Percentiles rank a stretch among this genome's conserved stretches.
Conservation (phyloP, 192 early-diverging fungal genomes). For the Phlyctochytrium bullatum region DNA sequence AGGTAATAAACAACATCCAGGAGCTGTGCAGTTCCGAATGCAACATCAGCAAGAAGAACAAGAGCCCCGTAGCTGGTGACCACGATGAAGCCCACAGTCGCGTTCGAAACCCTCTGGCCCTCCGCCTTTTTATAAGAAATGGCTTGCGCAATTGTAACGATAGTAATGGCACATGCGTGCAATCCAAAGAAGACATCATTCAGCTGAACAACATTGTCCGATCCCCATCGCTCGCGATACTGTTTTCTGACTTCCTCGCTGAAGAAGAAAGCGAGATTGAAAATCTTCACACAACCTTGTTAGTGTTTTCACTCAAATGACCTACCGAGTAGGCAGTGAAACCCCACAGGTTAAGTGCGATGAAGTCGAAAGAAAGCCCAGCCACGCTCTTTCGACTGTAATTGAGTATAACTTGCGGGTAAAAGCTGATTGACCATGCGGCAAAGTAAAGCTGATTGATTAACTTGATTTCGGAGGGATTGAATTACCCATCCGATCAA, state of each 20-base stretch:
- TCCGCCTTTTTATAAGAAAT: conserved; percentile 18
- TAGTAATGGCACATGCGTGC: conserved; percentile 67
- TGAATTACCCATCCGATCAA: no score
- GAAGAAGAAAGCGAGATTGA: conserved; percentile 75
- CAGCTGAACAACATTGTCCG: conserved; percentile 66
- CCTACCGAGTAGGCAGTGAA: conserved; percentile 79
- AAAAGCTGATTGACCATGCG: conserved; percentile 88
- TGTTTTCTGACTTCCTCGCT: conserved; percentile 63
- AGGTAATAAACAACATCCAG: conserved; percentile 68
- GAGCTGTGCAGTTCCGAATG: neutral
- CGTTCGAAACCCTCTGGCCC: conserved; percentile 42
- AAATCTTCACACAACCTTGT: conserved; percentile 43
- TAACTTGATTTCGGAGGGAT: no score
- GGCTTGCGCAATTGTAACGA: conserved; percentile 26
- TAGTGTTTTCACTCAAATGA: neutral
- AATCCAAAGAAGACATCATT: conserved; percentile 87
- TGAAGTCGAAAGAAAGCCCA: conserved; percentile 88
- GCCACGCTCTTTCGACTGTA: conserved; percentile 71
- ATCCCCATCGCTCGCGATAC: conserved; percentile 66
- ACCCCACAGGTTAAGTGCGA: conserved; percentile 81
- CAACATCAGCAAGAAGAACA: conserved; percentile 23
- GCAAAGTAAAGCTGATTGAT: conserved; percentile 69
- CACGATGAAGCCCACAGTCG: conserved; percentile 37
- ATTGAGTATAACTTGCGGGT: conserved; percentile 82
- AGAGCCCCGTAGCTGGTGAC: conserved; percentile 31